Percentiles rank a stretch among this genome's conserved stretches.
Evolutionary conservation across 2,329 filamentous ascomycete species (phyloP).

Genomic region (Monilinia fructigena): DNA sequence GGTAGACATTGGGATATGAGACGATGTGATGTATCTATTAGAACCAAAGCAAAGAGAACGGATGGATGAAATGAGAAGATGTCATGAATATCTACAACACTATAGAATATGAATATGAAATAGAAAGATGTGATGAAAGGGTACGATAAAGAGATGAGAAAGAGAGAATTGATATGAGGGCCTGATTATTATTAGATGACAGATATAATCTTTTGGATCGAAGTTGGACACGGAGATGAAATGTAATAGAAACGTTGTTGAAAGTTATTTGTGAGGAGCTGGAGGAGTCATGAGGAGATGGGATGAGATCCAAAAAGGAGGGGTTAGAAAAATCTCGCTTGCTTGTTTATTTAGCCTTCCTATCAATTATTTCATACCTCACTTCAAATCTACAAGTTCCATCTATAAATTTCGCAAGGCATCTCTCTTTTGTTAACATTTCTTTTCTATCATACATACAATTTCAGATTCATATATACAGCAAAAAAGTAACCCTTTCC

Average conservation of each 20-base stretch:
- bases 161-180: not conserved
- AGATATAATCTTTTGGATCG: not conserved
- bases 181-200: not conserved
- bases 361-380: not conserved
- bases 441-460: conserved; percentile 8
- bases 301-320: not conserved
- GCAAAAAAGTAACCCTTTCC: not conserved
- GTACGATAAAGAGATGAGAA: not conserved
- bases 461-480: conserved; percentile 21
- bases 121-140: not conserved
- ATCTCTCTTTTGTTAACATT: not conserved
- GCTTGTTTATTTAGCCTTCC: not conserved
- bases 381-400: not conserved
- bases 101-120: not conserved
- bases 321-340: conserved; percentile 13
- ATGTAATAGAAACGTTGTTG: not conserved
- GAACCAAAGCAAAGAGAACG: not conserved
- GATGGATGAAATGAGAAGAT: no score
- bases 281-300: not conserved
- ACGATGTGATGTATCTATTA: no score
- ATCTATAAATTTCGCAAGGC: not conserved
- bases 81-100: not conserved
- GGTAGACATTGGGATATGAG: conserved; percentile 9
- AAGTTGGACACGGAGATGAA: not conserved
- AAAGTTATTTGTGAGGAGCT: not conserved